A percentile compares a stretch with the other conserved stretches of the same genome.
phyloP scores from a whole-genome alignment of 108 stramenopile genomes.

The Nitzschia sp. region DNA sequence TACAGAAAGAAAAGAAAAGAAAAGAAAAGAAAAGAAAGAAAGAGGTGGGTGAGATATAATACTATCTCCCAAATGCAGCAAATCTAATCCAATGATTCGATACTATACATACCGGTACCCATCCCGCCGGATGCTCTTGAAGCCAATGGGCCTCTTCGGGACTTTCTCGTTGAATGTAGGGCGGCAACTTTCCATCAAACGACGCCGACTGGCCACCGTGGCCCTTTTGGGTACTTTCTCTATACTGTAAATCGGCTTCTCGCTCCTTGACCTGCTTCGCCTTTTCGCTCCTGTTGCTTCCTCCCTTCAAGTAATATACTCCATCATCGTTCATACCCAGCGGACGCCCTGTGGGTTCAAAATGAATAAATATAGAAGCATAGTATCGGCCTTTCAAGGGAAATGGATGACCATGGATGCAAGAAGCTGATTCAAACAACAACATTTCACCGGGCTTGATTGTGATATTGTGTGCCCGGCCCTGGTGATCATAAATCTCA shows the following conservation, averaged over 20 bases:
- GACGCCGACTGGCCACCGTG: constrained; percentile 28
- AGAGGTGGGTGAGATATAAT: background rate
- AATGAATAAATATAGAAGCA: constrained; percentile 85
- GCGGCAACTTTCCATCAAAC: constrained; percentile 26
- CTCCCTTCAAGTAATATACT: background rate
- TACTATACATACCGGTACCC: constrained; percentile 23
- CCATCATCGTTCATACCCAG: constrained; percentile 26
- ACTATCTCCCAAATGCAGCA: too few species aligned
- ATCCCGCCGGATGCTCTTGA: constrained; percentile 38
- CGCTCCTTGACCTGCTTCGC: background rate
- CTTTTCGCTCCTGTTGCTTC: background rate
- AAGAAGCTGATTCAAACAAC: constrained; percentile 73
- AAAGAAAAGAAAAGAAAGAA: background rate
- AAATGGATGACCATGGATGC: constrained; percentile 82
- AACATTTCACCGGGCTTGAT: constrained; percentile 80
- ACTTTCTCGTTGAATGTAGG: constrained; percentile 45
- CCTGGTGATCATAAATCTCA: constrained; percentile 56
- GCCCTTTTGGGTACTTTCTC: constrained; percentile 10
- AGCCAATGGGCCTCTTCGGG: constrained; percentile 53
- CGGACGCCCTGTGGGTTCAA: constrained; percentile 63
- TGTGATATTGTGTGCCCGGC: constrained; percentile 65
- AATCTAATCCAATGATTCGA: too few species aligned
- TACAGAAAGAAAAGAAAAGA: background rate
- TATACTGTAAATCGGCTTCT: constrained; percentile 11
- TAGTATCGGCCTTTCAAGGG: constrained; percentile 72